Percentiles rank a stretch among this genome's conserved stretches.
These are phyloP conservation scores for Persicaria tinctoria DNA, from an alignment of 148 eudicot genomes.

Conservation along the genomic window DNA sequence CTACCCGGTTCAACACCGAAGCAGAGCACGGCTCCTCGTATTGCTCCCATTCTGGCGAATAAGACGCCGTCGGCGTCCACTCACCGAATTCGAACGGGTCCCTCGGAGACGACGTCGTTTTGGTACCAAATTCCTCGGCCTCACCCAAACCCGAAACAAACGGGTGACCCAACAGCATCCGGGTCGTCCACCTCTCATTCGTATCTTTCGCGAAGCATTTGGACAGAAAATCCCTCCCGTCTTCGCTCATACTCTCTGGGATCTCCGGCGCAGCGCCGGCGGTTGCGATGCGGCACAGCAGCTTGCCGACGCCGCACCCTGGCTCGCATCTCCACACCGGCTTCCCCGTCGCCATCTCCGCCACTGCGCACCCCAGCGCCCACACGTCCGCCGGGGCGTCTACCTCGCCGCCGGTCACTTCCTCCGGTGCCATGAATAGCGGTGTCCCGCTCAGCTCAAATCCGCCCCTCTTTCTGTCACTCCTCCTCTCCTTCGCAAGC, in stretches of 20 bases:
- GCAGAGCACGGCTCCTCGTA: slow-evolving; percentile 15
- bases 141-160: slow-evolving; percentile 31
- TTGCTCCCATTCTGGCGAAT: slow-evolving; percentile 13
- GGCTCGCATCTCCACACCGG: slow-evolving; percentile 34
- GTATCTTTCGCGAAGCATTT: slow-evolving; percentile 62
- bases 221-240: slow-evolving; percentile 58
- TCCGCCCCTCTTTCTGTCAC: slow-evolving; percentile 12
- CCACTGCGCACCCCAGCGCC: slow-evolving; percentile 78
- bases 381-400: slow-evolving; percentile 70
- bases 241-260: slow-evolving; percentile 38
- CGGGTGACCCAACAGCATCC: slow-evolving; percentile 67
- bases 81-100: slow-evolving; percentile 67
- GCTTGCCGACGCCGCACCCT: slow-evolving; percentile 33
- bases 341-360: slow-evolving; percentile 51
- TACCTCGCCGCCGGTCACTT: slow-evolving; percentile 31
- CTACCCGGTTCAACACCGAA: slow-evolving; percentile 10
- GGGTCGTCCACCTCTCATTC: slow-evolving; percentile 63
- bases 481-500: slow-evolving; percentile 33
- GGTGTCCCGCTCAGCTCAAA: slow-evolving; percentile 74
- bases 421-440: slow-evolving; percentile 88
- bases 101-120: slow-evolving; percentile 37
- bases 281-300: slow-evolving; percentile 53
- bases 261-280: slow-evolving; percentile 56
- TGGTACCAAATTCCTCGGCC: not conserved
- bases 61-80: slow-evolving; percentile 17